Evolutionary conservation across 2,329 filamentous ascomycete genomes (phyloP).

Genomic region (Colletotrichum simmondsii): DNA sequence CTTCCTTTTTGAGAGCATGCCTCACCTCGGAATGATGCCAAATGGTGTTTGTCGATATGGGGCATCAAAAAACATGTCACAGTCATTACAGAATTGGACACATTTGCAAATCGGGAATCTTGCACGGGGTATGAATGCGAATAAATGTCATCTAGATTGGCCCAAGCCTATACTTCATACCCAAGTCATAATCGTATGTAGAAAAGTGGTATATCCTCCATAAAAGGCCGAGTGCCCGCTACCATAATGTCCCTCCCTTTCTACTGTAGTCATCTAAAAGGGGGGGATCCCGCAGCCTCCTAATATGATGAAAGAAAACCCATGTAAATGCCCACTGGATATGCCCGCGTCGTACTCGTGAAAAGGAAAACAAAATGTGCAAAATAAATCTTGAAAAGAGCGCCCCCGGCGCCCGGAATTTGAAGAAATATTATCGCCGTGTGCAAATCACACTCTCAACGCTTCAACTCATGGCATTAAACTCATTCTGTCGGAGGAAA

Average conservation of each 20-base stretch:
- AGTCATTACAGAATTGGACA: background rate
- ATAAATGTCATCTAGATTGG: background rate
- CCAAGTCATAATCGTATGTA: slow-evolving; percentile 23
- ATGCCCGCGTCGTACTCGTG: background rate
- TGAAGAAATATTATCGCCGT: background rate
- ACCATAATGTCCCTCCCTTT: slow-evolving; percentile 13
- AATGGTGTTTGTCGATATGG: background rate
- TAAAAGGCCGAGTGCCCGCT: slow-evolving; percentile 13
- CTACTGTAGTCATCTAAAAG: slow-evolving; percentile 5
- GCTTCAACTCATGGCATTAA: slow-evolving; percentile 26
- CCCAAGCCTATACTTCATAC: slow-evolving; percentile 19
- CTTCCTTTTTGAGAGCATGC: too few relatives aligned
- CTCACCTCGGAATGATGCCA: too few relatives aligned
- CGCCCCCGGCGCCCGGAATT: slow-evolving; percentile 1
- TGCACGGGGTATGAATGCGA: background rate
- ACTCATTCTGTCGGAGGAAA: slow-evolving; percentile 77
- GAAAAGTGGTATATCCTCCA: slow-evolving; percentile 36
- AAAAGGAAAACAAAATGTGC: background rate
- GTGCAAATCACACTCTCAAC: background rate
- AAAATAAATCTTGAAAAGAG: background rate
- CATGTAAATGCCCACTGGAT: slow-evolving; percentile 18
- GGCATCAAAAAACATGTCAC: background rate
- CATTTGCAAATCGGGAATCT: background rate
- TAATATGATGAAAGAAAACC: background rate
- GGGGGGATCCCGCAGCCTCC: background rate